Conservation (phyloP, 73 alveolate genomes). For the Vitrella brassicaformis region DNA sequence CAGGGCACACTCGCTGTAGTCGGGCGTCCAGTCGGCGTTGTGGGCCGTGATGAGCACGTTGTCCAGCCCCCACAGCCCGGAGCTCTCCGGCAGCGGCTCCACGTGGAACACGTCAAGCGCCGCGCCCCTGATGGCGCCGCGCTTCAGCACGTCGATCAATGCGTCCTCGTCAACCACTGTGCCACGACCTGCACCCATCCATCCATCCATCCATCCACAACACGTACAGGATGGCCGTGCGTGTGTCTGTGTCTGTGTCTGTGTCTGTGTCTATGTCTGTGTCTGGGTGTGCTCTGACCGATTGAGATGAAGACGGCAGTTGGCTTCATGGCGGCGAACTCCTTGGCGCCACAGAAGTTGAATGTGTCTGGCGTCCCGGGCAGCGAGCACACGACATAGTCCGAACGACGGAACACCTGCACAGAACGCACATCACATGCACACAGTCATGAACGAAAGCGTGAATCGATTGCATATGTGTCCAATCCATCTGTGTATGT, state of each 20-base stretch:
- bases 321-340: conserved; percentile 22
- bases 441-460: too few relatives aligned
- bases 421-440: neutral
- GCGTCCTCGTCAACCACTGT: conserved; percentile 40
- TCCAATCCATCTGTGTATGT: too few relatives aligned
- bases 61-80: neutral
- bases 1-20: neutral
- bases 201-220: too few relatives aligned
- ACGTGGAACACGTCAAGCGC: conserved; percentile 51
- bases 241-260: too few relatives aligned
- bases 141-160: conserved; percentile 20
- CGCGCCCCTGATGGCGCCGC: conserved; percentile 40
- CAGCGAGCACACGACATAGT: conserved; percentile 40
- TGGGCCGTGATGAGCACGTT: neutral
- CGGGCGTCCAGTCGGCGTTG: neutral
- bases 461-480: too few relatives aligned
- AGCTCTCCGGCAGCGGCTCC: conserved; percentile 41
- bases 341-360: conserved; percentile 12
- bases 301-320: conserved; percentile 42
- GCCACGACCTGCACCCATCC: too few relatives aligned
- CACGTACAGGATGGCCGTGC: too few relatives aligned
- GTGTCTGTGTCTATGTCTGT: too few relatives aligned
- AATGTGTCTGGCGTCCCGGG: conserved; percentile 37
- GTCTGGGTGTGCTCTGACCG: too few relatives aligned
- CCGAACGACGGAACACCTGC: conserved; percentile 27